Percentiles rank a stretch among this genome's conserved stretches.
Evolutionary conservation across 306 rosid species (phyloP).

Genomic region (Pyrus pyrifolia): DNA sequence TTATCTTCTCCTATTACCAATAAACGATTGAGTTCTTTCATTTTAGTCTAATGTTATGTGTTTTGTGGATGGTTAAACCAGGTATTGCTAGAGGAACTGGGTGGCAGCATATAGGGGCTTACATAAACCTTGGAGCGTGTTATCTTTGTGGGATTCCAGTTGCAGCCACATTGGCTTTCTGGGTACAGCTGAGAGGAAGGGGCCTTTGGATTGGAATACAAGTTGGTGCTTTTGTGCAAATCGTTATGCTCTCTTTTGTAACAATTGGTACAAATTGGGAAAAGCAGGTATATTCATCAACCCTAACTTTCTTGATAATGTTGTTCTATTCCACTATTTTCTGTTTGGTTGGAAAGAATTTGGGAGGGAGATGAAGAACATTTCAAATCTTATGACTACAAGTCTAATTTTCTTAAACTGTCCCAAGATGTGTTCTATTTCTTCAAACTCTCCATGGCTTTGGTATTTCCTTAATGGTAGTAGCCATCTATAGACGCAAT

Average conservation of each 20-base stretch:
- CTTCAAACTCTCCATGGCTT: neutral
- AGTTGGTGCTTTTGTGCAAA: conserved; percentile 47
- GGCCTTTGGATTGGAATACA: conserved; percentile 80
- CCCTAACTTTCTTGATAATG: neutral
- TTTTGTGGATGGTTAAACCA: conserved; percentile 5
- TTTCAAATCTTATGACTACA: neutral
- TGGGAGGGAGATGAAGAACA: neutral
- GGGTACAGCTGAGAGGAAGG: conserved; percentile 37
- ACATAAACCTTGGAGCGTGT: conserved; percentile 58
- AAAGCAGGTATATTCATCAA: conserved; percentile 28
- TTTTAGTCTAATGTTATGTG: neutral
- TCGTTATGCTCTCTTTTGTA: conserved; percentile 32
- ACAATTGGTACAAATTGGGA: conserved; percentile 53
- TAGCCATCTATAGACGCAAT: neutral
- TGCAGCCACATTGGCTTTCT: conserved; percentile 49
- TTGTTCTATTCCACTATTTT: neutral
- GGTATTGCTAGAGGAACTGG: conserved; percentile 77
- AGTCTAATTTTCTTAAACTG: neutral
- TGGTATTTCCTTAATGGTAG: neutral
- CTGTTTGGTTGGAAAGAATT: neutral
- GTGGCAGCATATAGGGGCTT: conserved; percentile 71
- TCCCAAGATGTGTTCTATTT: neutral
- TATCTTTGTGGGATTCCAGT: conserved; percentile 72
- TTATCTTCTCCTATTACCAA: neutral
- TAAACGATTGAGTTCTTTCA: neutral